Conservation (phyloP, 805 yeast genomes). For the Wickerhamiella shivajii region DNA sequence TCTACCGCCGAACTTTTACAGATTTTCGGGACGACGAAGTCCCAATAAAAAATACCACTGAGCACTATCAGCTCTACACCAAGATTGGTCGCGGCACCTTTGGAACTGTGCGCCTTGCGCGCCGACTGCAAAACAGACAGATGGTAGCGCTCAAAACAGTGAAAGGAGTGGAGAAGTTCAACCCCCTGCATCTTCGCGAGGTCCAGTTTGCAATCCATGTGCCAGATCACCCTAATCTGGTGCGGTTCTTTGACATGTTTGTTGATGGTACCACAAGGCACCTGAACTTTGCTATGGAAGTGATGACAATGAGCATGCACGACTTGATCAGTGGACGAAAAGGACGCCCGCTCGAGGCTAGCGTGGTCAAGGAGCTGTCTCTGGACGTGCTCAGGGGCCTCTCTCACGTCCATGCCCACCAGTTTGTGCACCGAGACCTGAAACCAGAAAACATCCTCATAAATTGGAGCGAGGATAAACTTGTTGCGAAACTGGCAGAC, state of each 20-base stretch:
- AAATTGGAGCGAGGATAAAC: slow-evolving; percentile 36
- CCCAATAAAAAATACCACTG: too few relatives aligned
- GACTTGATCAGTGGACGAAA: slow-evolving; percentile 58
- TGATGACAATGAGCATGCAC: slow-evolving; percentile 67
- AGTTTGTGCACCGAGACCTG: slow-evolving; percentile 74
- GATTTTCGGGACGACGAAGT: too few relatives aligned
- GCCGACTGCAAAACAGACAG: slow-evolving; percentile 12
- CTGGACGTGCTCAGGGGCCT: slow-evolving; percentile 64
- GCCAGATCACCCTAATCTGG: slow-evolving; percentile 55
- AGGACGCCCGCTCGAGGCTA: slow-evolving; percentile 37
- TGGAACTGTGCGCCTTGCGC: slow-evolving; percentile 22
- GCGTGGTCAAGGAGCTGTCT: slow-evolving; percentile 35
- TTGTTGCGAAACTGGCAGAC: slow-evolving; percentile 79
- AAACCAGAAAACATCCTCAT: slow-evolving; percentile 88
- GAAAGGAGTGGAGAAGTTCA: slow-evolving; percentile 39
- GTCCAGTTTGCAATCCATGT: slow-evolving; percentile 30
- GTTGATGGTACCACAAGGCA: slow-evolving; percentile 45
- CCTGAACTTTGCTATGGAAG: slow-evolving; percentile 77
- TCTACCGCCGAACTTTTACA: too few relatives aligned
- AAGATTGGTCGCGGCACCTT: slow-evolving; percentile 19
- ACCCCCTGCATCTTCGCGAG: slow-evolving; percentile 33
- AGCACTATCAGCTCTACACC: neutral
- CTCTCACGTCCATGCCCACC: slow-evolving; percentile 59
- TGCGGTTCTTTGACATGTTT: slow-evolving; percentile 66
- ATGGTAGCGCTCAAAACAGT: slow-evolving; percentile 72